Percentiles rank a stretch among this genome's conserved stretches.
These are phyloP conservation scores for Guadua angustifolia DNA, from an alignment of 176 grass and related monocot species.

Conservation along the genomic window DNA sequence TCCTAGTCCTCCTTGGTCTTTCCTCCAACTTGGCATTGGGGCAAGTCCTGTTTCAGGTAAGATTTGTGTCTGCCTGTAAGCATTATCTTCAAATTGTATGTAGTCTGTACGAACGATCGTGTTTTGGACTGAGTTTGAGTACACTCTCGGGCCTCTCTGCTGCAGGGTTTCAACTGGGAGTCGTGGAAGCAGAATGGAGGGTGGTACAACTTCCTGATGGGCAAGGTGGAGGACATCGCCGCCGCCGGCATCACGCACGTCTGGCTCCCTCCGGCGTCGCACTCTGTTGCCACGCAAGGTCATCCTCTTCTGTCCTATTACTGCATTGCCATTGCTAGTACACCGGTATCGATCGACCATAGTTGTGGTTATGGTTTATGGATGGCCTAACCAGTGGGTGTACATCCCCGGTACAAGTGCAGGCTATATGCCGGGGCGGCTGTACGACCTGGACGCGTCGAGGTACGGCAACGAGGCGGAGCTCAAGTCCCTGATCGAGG, in stretches of 20 bases:
- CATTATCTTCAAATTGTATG: no score
- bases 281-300: conserved; percentile 73
- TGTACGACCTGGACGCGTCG: conserved; percentile 67
- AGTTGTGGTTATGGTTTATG: neutral
- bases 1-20: conserved; percentile 44
- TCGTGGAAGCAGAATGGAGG: conserved; percentile 87
- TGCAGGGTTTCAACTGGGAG: conserved; percentile 93
- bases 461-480: conserved; percentile 75
- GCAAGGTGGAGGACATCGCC: conserved; percentile 67
- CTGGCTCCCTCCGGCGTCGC: conserved; percentile 84
- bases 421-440: conserved; percentile 74
- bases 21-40: conserved; percentile 29
- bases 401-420: neutral
- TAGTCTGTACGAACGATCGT: neutral
- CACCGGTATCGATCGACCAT: neutral
- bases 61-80: neutral
- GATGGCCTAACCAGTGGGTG: neutral
- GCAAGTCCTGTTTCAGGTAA: conserved; percentile 64
- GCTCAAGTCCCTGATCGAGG: conserved; percentile 66
- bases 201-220: conserved; percentile 70
- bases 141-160: neutral
- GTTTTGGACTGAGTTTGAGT: neutral
- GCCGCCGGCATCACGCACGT: conserved; percentile 72
- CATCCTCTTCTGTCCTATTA: neutral
- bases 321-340: neutral